Evolutionary conservation across 208 protist genomes (phyloP), one percentile per base, ranked within the genome.

Genomic region (Acanthamoeba culbertsoni): DNA sequence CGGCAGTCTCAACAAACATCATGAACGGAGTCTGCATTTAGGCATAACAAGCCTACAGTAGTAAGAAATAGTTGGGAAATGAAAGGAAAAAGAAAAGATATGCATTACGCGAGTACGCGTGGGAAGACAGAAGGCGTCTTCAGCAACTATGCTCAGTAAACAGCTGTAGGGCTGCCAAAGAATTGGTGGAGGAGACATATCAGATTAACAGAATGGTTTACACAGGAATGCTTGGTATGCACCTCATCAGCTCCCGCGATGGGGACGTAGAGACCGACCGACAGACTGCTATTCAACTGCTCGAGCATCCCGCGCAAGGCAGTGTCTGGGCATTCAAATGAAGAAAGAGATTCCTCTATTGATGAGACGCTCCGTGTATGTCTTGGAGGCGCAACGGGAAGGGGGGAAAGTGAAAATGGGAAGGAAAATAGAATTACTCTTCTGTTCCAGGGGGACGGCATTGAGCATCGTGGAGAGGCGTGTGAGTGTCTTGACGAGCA

Each of bases 51-150:
- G 18, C 7, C 18, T 23, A 55, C 18, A 55, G 18, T 55, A 55
- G 18, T 5, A 62, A 62, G 5, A 62, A 7, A 7, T 33, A 28
- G 20, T 62, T 1, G 31, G 55, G 4, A 7, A 63, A 63, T n/a
- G 55, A 14, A 7, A 5, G 23, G 4, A 14, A 63, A 33, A 14
- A 26, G 20, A 7, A 7, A 35, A 8, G 62, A 18, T 1, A 35
- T 35, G 0, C 57, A 18, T 28, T 48, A 84, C 73, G 8, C 73
- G 40, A 5, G 73, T 55, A n/a, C 46, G 40, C 7, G 73, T 84
- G 8, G 73, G 46, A 20, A 84, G 73, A 84, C 73, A 84, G 46
- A 84, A 84, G 42, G 40, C 35, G 28, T 84, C 73, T 23, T 84
- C 73, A 1, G 73, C 23, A 1, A 55, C 26, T 12, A 84, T 55